These are phyloP conservation scores for Ichthyophthirius multifiliis DNA, from an alignment of 169 alveolate species.

Conservation along the genomic window DNA sequence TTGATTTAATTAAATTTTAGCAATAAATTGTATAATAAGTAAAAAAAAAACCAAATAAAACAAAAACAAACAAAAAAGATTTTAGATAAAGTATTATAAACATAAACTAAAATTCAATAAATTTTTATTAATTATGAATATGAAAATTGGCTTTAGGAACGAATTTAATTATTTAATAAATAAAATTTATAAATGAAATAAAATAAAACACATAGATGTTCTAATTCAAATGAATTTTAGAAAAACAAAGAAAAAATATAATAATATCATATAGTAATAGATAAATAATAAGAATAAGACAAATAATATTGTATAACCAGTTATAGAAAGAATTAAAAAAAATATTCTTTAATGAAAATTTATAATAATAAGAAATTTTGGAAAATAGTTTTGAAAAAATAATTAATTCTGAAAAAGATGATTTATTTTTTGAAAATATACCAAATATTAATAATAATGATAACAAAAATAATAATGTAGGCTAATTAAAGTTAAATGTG, in stretches of 20 bases:
- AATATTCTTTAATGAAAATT: background rate
- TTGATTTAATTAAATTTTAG: no score
- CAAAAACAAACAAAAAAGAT: no score
- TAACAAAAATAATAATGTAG: background rate
- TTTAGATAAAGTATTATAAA: background rate
- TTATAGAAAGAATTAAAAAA: background rate
- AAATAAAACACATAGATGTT: background rate
- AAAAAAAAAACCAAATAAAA: no score
- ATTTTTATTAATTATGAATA: background rate
- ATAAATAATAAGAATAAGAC: background rate
- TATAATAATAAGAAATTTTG: background rate
- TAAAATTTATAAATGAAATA: background rate
- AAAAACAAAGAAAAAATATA: background rate
- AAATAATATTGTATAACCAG: background rate
- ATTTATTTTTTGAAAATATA: background rate
- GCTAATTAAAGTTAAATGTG: no score
- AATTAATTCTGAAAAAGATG: background rate
- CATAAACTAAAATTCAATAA: background rate
- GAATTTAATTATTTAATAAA: background rate
- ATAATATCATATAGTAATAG: background rate
- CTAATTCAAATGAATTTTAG: background rate
- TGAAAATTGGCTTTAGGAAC: background rate
- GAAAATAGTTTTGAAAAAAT: background rate
- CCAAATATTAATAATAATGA: background rate
- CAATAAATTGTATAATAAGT: no score